Base-by-base conservation (phyloP, 805 yeast species). In the Myxozyma nipponensis region DNA sequence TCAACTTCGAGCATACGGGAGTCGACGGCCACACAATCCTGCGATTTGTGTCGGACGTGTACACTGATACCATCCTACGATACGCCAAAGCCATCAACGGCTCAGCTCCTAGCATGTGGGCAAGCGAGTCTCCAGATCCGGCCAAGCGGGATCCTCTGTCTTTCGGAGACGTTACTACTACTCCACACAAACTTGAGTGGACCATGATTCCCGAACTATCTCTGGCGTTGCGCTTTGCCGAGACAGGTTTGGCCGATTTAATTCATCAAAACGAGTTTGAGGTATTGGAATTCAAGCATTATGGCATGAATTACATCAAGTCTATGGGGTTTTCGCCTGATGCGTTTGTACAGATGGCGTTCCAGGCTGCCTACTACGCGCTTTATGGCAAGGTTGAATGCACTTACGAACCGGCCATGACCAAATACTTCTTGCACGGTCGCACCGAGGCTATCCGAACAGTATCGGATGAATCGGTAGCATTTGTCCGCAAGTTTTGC, bases 321-420 rank as follows among this genome's bases (percentile, higher is more conserved):
- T 79, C 79, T 51, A 83, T 87, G 80, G 90, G 88, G 55, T 83
- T 82, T 66, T 85, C 95, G 1, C 97, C 97, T 0, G 97, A 89
- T 73, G 97, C 97, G 0, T 89, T 85, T 69, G 83, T 85, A 35
- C 97, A 89, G 67, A 87, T 89, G 91, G 84, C 89, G 22, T 87
- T 88, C 73, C 96, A 89, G 68, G 86, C 93, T 6, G 88, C 95
- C 3, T 89, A 88, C 67, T 89, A 86, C 64, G 95, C 96, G 0
- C 74, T 89, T 35, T 89, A 89, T 65, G 96, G 97, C 43, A 86
- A 85, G 64, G 91, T 88, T 36, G 97, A 88, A 67, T 86, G 95
- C 57, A 87, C 95, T 4, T 89, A 89, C 66, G 97, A 89, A 69
- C 97, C 97, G 1, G 96, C 96, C 6, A 89, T 89, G 97, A 90